Evolutionary conservation across 2,329 filamentous ascomycete genomes (phyloP).

Genomic region (Colletotrichum trifolii): DNA sequence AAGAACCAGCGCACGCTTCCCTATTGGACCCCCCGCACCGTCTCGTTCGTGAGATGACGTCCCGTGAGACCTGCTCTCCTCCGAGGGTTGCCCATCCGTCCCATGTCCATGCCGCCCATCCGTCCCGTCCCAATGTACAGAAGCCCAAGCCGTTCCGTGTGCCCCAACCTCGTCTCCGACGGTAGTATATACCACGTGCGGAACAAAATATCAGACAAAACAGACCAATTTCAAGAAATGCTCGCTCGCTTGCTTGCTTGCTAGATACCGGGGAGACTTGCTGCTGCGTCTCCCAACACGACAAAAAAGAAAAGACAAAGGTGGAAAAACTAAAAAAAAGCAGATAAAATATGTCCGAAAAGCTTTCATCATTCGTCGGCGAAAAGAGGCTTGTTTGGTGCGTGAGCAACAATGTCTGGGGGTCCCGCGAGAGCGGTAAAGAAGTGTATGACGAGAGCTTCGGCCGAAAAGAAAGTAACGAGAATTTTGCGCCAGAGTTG

Average conservation of each 20-base stretch:
- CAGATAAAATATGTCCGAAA: slow-evolving; percentile 34
- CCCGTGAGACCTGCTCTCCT: slow-evolving; percentile 37
- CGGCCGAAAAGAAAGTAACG: slow-evolving; percentile 30
- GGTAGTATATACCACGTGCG: slow-evolving; percentile 39
- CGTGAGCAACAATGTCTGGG: slow-evolving; percentile 61
- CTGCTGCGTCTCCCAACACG: slow-evolving; percentile 40
- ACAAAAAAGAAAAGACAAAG: slow-evolving; percentile 40
- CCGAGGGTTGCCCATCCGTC: not conserved
- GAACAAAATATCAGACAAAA: slow-evolving; percentile 1
- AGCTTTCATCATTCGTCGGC: slow-evolving; percentile 40
- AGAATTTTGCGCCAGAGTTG: slow-evolving; percentile 35
- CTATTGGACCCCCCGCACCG: not conserved
- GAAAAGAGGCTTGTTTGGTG: slow-evolving; percentile 50
- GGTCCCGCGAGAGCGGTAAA: slow-evolving; percentile 46
- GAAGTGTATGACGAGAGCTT: slow-evolving; percentile 42
- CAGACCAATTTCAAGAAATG: slow-evolving; percentile 26
- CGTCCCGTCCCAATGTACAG: slow-evolving; percentile 26
- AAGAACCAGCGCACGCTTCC: not conserved
- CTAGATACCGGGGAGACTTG: slow-evolving; percentile 48
- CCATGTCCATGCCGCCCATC: not conserved
- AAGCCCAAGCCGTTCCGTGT: slow-evolving; percentile 12
- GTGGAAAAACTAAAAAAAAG: slow-evolving; percentile 20
- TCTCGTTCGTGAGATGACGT: slow-evolving; percentile 15
- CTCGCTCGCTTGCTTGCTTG: slow-evolving; percentile 47
- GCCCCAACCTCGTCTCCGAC: not conserved